Conservation (phyloP, 2,329 filamentous ascomycete species). For the Cadophora luteo-olivacea region DNA sequence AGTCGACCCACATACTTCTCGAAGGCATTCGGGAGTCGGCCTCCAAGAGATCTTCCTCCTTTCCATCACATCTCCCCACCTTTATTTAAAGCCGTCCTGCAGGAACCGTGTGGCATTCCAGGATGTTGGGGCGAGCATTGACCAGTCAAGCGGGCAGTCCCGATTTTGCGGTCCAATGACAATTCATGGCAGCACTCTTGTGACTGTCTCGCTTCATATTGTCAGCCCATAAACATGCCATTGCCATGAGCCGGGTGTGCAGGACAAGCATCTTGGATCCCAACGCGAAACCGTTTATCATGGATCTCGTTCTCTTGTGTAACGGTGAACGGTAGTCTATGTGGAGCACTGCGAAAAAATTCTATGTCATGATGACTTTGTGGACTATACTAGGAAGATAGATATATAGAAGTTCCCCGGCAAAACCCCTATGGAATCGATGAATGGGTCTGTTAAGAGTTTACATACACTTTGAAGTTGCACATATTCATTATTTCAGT, state of each 20-base stretch:
- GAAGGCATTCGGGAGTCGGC: not conserved
- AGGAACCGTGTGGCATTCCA: not conserved
- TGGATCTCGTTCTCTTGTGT: not conserved
- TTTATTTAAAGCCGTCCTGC: not conserved
- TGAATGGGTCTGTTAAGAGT: not conserved
- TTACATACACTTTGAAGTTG: not conserved
- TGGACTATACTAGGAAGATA: not conserved
- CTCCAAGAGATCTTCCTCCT: not conserved
- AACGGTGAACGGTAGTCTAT: not conserved
- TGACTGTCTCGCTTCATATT: not conserved
- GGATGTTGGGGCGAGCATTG: conserved; percentile 3
- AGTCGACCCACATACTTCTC: conserved; percentile 4
- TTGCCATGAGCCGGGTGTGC: not conserved
- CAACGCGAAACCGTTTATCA: conserved; percentile 2
- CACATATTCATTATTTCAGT: not conserved
- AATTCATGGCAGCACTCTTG: not conserved
- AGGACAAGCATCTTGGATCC: not conserved
- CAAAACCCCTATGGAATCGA: not conserved
- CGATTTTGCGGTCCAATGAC: not conserved
- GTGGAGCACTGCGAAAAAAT: not conserved
- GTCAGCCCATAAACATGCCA: conserved; percentile 2
- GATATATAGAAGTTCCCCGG: not conserved
- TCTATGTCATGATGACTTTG: not conserved
- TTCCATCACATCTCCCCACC: not conserved
- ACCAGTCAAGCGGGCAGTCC: not conserved